Evolutionary conservation across 768 basidiomycete species (phyloP).

Genomic region (Rubroboletus pulcherrimus): DNA sequence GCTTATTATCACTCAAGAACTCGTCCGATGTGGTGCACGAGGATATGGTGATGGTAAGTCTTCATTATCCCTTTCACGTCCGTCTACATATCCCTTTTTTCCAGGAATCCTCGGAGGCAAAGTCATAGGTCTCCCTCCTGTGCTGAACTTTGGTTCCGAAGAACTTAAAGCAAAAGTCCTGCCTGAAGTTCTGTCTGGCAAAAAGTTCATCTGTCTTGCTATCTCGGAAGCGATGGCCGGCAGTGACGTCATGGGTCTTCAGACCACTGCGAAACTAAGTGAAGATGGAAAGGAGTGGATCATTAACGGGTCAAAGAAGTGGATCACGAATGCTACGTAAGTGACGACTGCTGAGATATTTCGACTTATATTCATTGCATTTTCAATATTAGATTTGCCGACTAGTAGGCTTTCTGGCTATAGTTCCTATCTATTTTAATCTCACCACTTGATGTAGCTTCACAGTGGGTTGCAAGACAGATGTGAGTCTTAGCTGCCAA

Average conservation of each 20-base stretch:
- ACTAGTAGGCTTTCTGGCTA: constrained; percentile 22
- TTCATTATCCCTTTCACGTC: background rate
- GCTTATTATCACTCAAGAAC: constrained; percentile 64
- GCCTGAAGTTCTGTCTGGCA: constrained; percentile 52
- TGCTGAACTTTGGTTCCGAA: constrained; percentile 61
- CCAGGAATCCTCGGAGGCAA: constrained; percentile 50
- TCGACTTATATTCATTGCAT: constrained; percentile 1
- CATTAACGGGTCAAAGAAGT: constrained; percentile 74
- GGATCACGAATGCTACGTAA: constrained; percentile 58
- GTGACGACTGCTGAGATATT: constrained; percentile 10
- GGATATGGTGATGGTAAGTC: constrained; percentile 63
- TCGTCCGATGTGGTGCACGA: constrained; percentile 49
- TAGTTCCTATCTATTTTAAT: background rate
- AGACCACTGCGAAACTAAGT: constrained; percentile 57
- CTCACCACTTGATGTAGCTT: constrained; percentile 42
- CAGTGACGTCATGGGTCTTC: constrained; percentile 61
- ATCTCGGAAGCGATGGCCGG: constrained; percentile 77
- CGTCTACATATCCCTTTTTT: background rate
- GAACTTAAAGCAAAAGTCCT: constrained; percentile 48
- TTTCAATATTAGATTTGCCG: constrained; percentile 36
- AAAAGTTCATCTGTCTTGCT: constrained; percentile 71
- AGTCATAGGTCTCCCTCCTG: constrained; percentile 67
- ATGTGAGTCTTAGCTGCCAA: constrained; percentile 29
- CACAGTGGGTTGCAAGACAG: constrained; percentile 55
- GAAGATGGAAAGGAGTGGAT: constrained; percentile 68